Base-by-base conservation (phyloP, 2,329 filamentous ascomycete genomes). In the Calonectria henricotiae region DNA sequence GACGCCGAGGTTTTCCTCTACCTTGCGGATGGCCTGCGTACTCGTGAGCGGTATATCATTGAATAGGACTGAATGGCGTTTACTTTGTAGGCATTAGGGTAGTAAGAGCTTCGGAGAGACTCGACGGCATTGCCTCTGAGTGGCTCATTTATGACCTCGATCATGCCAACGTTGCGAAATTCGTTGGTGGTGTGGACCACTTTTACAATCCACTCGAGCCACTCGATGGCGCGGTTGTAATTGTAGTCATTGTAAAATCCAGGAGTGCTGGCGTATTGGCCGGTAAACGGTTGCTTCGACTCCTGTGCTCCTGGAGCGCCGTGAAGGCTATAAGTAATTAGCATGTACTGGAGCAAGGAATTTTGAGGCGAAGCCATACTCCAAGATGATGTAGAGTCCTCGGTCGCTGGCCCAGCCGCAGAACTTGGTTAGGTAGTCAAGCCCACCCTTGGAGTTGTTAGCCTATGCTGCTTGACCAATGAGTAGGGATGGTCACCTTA, bases 221-320 rank as follows among this genome's bases (percentile, higher is more conserved):
- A 90, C 62, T 85, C 77, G 67, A 86, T 77, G 3, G 87, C 87
- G 12, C 89, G 88, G 27, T 85, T 84, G 78, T 89, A 91, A 78
- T 91, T 85, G 75, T 86, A 87, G 68, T 85, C 83, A 35, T 83
- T 80, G 78, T 89, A 91, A 81, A 91, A 91, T 3, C 87, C 87
- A 1, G 85, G 68, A 4, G 71, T 58, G 12, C 55, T 23, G 3
- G 70, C 73, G 54, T 73, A 74, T 44, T 81, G 82, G 79, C 86
- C 87, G 2, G 86, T 88, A 72, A 86, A 86, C 0, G 86, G 74
- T 51, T 89, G 84, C 1, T 80, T 71, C 1, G 82, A 74, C 13
- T 82, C 79, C 74, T 89, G 87, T 1, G 86, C 86, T 32, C 85
- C 85, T 0, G 87, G 86, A 0, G 83, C 85, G 17, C 86, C 87